A percentile compares a stretch with the other conserved stretches of the same genome.
Conservation (phyloP, 768 basidiomycete genomes). For the Thelephora ganbajun region DNA sequence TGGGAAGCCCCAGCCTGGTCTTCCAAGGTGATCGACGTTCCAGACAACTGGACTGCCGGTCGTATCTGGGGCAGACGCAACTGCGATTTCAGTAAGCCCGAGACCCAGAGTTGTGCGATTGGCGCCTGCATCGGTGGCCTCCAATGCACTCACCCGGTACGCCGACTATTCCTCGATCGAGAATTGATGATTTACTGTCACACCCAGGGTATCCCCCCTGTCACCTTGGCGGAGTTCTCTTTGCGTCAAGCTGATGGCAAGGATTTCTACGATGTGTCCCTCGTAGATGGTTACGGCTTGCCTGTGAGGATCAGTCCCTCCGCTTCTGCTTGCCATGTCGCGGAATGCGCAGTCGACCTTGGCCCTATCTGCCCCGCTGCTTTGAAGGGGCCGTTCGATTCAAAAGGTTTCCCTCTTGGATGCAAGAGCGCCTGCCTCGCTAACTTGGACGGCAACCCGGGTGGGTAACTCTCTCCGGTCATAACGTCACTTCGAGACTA, state of each 20-base stretch:
- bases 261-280: constrained; percentile 15
- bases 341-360: constrained; percentile 23
- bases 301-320: constrained; percentile 21
- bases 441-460: constrained; percentile 15
- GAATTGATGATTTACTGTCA: neutral
- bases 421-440: constrained; percentile 20
- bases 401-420: constrained; percentile 17
- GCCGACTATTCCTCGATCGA: constrained; percentile 12
- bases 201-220: constrained; percentile 18
- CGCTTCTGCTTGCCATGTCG: constrained; percentile 17
- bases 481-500: neutral
- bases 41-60: constrained; percentile 50
- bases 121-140: constrained; percentile 65
- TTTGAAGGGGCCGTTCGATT: constrained; percentile 17
- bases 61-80: constrained; percentile 37
- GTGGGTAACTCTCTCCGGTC: constrained; percentile 6
- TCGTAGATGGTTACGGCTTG: constrained; percentile 21
- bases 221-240: constrained; percentile 20
- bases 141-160: constrained; percentile 37
- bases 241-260: constrained; percentile 15
- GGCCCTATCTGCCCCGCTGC: constrained; percentile 20
- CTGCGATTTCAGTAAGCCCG: constrained; percentile 38
- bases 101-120: constrained; percentile 44
- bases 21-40: constrained; percentile 36
- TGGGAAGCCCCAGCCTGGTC: constrained; percentile 23